Conservation (phyloP, 1,284 basidiomycete genomes). For the Afroboletus lepidellus region DNA sequence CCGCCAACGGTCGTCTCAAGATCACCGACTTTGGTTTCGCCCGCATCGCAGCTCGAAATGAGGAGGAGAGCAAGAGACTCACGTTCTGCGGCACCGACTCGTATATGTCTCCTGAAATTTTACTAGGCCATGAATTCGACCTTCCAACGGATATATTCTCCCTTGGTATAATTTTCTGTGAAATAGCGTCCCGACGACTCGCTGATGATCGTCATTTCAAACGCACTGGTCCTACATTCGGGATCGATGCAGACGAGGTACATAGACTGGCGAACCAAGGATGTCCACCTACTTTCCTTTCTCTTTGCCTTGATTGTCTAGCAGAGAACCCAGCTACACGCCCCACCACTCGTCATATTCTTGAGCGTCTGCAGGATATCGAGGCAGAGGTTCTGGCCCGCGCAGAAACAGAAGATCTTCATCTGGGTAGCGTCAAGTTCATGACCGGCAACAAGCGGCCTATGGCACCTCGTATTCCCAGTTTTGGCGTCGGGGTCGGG, state of each 20-base stretch:
- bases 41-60: constrained; percentile 87
- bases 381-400: constrained; percentile 79
- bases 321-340: constrained; percentile 64
- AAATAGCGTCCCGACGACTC: constrained; percentile 83
- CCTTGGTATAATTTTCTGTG: constrained; percentile 92
- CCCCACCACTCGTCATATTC: constrained; percentile 76
- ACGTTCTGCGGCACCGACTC: constrained; percentile 97
- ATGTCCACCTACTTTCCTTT: constrained; percentile 78
- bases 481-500: constrained; percentile 76
- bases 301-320: constrained; percentile 80
- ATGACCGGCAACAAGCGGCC: constrained; percentile 64
- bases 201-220: constrained; percentile 83
- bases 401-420: constrained; percentile 64
- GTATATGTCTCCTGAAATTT: constrained; percentile 93
- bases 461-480: constrained; percentile 74
- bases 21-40: constrained; percentile 97
- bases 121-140: constrained; percentile 88
- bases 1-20: constrained; percentile 90
- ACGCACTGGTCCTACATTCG: constrained; percentile 75
- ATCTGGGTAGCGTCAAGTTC: constrained; percentile 86
- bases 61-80: constrained; percentile 86
- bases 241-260: constrained; percentile 77
- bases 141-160: constrained; percentile 94
- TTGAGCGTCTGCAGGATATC: constrained; percentile 72
- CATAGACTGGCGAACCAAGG: constrained; percentile 65